Evolutionary conservation across 495 filamentous ascomycete species (phyloP), one percentile per base, ranked within the genome.

Genomic region (Terfezia claveryi): DNA sequence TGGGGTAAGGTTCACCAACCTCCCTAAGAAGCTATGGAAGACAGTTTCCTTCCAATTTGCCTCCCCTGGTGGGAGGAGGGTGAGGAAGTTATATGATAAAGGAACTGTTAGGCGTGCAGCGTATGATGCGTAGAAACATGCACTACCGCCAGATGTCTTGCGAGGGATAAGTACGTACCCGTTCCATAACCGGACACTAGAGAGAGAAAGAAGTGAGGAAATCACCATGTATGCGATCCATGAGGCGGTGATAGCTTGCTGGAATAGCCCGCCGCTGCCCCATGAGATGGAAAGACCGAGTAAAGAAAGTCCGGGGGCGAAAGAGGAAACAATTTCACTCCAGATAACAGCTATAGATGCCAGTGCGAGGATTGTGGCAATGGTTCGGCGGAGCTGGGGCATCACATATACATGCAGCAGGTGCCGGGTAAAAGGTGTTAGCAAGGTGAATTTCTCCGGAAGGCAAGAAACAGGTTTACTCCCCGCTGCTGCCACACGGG

Each of bases 151-250:
- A 53, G 89, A 89, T 0, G 91, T 98, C 59, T 87, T 88, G 55
- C 91, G 80, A 50, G 76, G 80, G 44, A 96, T 89, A 14, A 98
- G 72, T 1, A 89, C 89, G 23, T 91, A 78, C 51, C 89, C 88
- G 53, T 91, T 81, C 91, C 91, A 98, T 36, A 94, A 83, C 62
- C 89, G 89, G 61, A 89, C 85, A 60, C 89, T 83, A 44, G 78
- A 81, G 58, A 98, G 77, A 38, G 85, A 86, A 55, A 79, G 81
- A 49, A 96, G 76, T 8, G 89, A 85, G 38, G 83, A 83, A 44
- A 80, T 73, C 65, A 77, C 83, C 89, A 96, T 95, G 71, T 95
- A 98, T 27, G 87, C 68, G 60, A 98, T 80, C 91, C 91, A 98
- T 36, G 79, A 69, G 10, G 85, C 81, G 10, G 89, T 81, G 51